Conservation (phyloP, 768 basidiomycete genomes). For the Phylloporus sp. region DNA sequence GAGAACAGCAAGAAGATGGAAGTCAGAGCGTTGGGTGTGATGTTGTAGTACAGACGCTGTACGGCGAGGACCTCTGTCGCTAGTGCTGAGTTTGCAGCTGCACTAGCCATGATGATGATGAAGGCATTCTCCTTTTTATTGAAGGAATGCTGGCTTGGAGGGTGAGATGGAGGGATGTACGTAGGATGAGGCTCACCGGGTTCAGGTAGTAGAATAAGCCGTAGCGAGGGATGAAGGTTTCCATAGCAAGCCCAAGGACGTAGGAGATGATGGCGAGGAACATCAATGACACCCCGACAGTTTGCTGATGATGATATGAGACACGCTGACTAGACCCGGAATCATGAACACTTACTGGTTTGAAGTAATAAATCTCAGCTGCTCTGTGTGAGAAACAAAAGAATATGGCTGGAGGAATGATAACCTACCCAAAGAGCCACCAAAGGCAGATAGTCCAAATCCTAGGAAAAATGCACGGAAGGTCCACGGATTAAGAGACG, state of each 20-base stretch:
- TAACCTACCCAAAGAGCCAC: constrained; percentile 44
- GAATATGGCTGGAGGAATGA: background rate
- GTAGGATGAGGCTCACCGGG: constrained; percentile 30
- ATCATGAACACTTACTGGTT: constrained; percentile 37
- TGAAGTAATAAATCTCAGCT: constrained; percentile 62
- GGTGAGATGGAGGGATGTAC: background rate
- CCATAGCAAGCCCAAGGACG: constrained; percentile 45
- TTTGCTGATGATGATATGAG: constrained; percentile 38
- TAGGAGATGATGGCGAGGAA: constrained; percentile 53
- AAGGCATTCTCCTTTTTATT: constrained; percentile 60
- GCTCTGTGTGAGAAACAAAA: background rate
- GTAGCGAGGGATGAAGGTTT: constrained; percentile 41
- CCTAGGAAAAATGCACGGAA: constrained; percentile 52
- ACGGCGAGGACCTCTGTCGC: constrained; percentile 54
- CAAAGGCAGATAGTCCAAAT: constrained; percentile 49
- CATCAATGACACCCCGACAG: constrained; percentile 48
- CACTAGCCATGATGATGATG: constrained; percentile 55
- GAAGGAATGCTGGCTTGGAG: constrained; percentile 43
- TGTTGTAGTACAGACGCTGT: constrained; percentile 51
- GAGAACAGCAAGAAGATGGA: constrained; percentile 43
- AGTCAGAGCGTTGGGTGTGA: constrained; percentile 43
- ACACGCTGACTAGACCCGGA: background rate
- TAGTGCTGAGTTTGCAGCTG: constrained; percentile 50
- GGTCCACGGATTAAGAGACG: constrained; percentile 28
- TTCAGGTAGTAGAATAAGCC: constrained; percentile 50